Evolutionary conservation across 176 grass and related monocot species (phyloP), one percentile per base, ranked within the genome.

Genomic region (Chrysopogon serrulatus): DNA sequence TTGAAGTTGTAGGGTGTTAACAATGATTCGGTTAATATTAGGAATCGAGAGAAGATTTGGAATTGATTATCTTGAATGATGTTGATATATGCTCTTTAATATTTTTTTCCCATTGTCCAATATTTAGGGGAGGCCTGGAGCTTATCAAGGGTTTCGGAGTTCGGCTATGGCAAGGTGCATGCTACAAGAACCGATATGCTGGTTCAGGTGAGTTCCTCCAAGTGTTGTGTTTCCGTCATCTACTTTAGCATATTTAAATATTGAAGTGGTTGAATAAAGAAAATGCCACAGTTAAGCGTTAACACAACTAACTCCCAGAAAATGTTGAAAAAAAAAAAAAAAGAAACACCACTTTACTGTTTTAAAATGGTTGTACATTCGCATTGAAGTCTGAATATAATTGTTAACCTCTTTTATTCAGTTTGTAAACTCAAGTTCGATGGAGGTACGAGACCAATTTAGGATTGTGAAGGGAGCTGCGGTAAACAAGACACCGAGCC

Each of bases 391-490:
- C 24, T 84, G 23, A 70, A 51, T 32, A 54, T 32, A 54, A 33
- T 32, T 74, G 37, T 33, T 37, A 44, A 2, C 42, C 27, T 88
- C 40, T 26, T 65, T 71, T 60, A 31, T 85, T 66, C 90, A 93
- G 94, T 93, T 93, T 79, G 88, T 96, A 75, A 96, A 84, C 87
- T 93, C 94, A 34, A 83, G 45, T 42, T 91, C 94, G 26, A 89
- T 35, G 82, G 79, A 84, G 33, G 81, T 91, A 11, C 90, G 79
- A 28, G 90, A 96, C 87, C 86, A 84, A 51, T 96, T 96, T 76
- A 85, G 31, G 54, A 91, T 96, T 76, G 73, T 91, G 56, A 96
- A 85, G 37, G 41, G 83, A 77, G 6, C 37, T 78, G 32, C 57
- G 0, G 39, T 57, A 64, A 78, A 64, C 36, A 63, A 78, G 37